Evolutionary conservation across 805 yeast genomes (phyloP).

Genomic region (Saturnispora mendoncae): DNA sequence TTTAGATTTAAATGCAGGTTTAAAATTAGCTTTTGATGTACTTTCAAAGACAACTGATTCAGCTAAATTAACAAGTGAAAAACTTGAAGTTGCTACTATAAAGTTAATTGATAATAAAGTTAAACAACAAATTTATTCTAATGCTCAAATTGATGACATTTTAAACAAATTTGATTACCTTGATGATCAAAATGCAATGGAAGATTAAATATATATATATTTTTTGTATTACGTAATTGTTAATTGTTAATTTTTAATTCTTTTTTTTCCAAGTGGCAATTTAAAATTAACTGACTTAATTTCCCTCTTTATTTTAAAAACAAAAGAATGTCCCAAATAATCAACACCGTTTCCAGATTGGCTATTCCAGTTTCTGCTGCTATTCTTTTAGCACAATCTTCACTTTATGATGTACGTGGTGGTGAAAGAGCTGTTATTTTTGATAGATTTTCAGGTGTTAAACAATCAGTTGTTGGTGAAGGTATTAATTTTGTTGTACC

Average conservation of each 20-base stretch:
- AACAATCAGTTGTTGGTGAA: slow-evolving; percentile 83
- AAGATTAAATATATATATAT: slow-evolving; percentile 14
- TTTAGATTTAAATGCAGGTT: slow-evolving; percentile 61
- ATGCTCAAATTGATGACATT: slow-evolving; percentile 64
- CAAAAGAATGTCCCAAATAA: slow-evolving; percentile 31
- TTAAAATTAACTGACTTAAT: not conserved
- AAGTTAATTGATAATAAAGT: slow-evolving; percentile 43
- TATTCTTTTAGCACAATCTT: slow-evolving; percentile 63
- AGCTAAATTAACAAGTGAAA: slow-evolving; percentile 75
- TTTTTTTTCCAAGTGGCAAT: slow-evolving; percentile 3
- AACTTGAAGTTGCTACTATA: slow-evolving; percentile 87
- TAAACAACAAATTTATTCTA: slow-evolving; percentile 68
- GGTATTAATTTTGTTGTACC: slow-evolving; percentile 95
- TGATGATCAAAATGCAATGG: slow-evolving; percentile 39
- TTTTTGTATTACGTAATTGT: not conserved
- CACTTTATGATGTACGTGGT: slow-evolving; percentile 92
- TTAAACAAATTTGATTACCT: slow-evolving; percentile 61
- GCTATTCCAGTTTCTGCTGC: slow-evolving; percentile 69
- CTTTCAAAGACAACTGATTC: slow-evolving; percentile 91
- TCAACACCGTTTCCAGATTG: slow-evolving; percentile 36
- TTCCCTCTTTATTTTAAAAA: not conserved
- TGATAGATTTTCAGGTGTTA: slow-evolving; percentile 85
- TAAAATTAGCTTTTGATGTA: slow-evolving; percentile 82
- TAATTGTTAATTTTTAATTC: not conserved
- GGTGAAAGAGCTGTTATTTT: slow-evolving; percentile 94